Percentiles rank a stretch among this genome's conserved stretches.
Conservation (phyloP, 345 rosid species). For the Aquilaria malaccensis region DNA sequence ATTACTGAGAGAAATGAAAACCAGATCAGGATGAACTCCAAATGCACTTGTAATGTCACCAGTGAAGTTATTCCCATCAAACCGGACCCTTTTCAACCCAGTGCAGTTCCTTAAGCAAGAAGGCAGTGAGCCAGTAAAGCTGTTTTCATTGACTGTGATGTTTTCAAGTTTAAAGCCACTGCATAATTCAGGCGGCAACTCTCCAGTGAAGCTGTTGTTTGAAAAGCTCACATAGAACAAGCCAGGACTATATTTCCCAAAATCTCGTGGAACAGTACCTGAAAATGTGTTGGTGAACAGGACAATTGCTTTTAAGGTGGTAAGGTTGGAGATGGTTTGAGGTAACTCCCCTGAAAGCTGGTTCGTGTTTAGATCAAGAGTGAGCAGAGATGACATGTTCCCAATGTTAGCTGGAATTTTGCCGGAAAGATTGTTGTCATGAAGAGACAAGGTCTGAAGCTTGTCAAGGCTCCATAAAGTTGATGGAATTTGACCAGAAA, state of each 20-base stretch:
- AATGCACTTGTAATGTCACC: slow-evolving; percentile 51
- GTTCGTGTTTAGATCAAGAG: slow-evolving; percentile 44
- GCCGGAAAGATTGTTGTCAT: slow-evolving; percentile 42
- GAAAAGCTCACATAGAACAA: slow-evolving; percentile 40
- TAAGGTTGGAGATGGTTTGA: slow-evolving; percentile 34
- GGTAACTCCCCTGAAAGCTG: slow-evolving; percentile 48
- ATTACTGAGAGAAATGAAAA: slow-evolving; percentile 29
- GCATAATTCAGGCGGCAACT: slow-evolving; percentile 51
- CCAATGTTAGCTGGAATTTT: slow-evolving; percentile 45
- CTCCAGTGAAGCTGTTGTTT: slow-evolving; percentile 51
- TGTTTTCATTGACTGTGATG: slow-evolving; percentile 35
- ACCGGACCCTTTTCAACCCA: slow-evolving; percentile 24
- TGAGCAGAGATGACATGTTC: slow-evolving; percentile 29
- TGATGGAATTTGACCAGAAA: slow-evolving; percentile 47
- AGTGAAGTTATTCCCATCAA: slow-evolving; percentile 46
- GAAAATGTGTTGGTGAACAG: slow-evolving; percentile 44
- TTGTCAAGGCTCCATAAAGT: slow-evolving; percentile 39
- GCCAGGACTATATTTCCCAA: slow-evolving; percentile 47
- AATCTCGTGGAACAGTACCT: slow-evolving; percentile 40
- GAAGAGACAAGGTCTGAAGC: slow-evolving; percentile 33
- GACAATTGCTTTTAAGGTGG: slow-evolving; percentile 19
- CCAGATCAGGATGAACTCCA: slow-evolving; percentile 37
- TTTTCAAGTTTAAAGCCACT: slow-evolving; percentile 27
- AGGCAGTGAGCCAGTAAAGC: slow-evolving; percentile 51
- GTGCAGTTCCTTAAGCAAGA: slow-evolving; percentile 49